Conservation (phyloP, 176 grass and related monocot species). For the Saccharum spontaneum region DNA sequence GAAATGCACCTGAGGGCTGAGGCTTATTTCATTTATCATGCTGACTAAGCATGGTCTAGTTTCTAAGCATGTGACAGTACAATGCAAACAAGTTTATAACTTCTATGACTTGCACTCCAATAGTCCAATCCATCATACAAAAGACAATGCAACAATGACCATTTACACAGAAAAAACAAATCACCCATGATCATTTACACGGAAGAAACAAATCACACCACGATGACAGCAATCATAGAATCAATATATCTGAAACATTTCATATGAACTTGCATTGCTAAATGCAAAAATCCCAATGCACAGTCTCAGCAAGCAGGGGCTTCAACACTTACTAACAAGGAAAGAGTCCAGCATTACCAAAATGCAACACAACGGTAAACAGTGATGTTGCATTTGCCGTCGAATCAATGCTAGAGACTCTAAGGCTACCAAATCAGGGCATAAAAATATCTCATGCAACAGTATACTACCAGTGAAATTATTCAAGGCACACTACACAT, state of each 20-base stretch:
- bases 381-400: neutral
- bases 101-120: neutral
- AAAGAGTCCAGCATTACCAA: neutral
- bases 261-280: too few relatives aligned
- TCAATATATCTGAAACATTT: neutral
- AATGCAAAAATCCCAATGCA: neutral
- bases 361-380: neutral
- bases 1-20: neutral
- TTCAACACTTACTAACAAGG: neutral
- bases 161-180: too few relatives aligned
- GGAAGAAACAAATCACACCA: too few relatives aligned
- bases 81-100: neutral
- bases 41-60: neutral
- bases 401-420: fast-evolving
- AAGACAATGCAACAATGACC: neutral
- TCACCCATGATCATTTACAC: neutral
- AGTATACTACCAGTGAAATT: neutral
- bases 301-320: neutral
- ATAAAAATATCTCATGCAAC: neutral
- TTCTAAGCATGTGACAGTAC: neutral
- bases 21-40: neutral
- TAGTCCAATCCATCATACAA: neutral
- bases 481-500: neutral
- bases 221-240: neutral
- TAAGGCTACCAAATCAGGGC: too few relatives aligned